phyloP scores from a whole-genome alignment of 495 filamentous ascomycete genomes.

The Trichoderma reesei region DNA sequence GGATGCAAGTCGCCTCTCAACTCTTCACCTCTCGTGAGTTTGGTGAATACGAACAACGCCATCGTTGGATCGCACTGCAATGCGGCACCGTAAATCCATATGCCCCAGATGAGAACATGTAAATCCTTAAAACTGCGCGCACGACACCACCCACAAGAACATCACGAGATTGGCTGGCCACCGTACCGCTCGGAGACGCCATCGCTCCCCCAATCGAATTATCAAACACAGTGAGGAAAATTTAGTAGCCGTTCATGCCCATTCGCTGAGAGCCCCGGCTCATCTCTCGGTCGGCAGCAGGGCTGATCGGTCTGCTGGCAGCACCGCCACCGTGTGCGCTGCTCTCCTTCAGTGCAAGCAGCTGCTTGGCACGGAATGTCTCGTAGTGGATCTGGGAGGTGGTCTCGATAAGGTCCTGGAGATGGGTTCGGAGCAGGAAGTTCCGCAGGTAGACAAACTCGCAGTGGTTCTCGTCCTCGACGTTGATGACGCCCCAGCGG shows the following conservation, averaged over 20 bases:
- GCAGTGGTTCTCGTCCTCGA: constrained; percentile 98
- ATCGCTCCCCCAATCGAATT: constrained; percentile 15
- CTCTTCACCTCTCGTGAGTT: neutral
- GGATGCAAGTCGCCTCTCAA: neutral
- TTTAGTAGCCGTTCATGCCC: constrained; percentile 95
- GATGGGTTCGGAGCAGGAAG: constrained; percentile 93
- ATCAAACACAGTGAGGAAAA: constrained; percentile 5
- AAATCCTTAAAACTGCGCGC: constrained; percentile 5
- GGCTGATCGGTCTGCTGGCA: constrained; percentile 88
- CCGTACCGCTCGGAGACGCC: constrained; percentile 12
- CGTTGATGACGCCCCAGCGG: constrained; percentile 98
- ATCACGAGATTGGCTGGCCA: constrained; percentile 8
- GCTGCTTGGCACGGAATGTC: constrained; percentile 98
- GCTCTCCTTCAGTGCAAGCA: constrained; percentile 95
- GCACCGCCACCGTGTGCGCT: constrained; percentile 67
- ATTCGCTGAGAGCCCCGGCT: constrained; percentile 93
- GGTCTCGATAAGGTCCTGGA: constrained; percentile 96
- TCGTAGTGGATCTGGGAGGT: constrained; percentile 99
- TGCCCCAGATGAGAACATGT: constrained; percentile 1
- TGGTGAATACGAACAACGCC: neutral
- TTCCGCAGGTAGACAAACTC: constrained; percentile 97
- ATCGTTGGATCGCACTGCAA: neutral
- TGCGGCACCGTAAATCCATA: neutral
- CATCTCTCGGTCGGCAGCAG: constrained; percentile 84
- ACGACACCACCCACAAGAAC: neutral